These are phyloP conservation scores for Penicillium sp. DNA, from an alignment of 2,329 filamentous ascomycete genomes.

Conservation along the genomic window DNA sequence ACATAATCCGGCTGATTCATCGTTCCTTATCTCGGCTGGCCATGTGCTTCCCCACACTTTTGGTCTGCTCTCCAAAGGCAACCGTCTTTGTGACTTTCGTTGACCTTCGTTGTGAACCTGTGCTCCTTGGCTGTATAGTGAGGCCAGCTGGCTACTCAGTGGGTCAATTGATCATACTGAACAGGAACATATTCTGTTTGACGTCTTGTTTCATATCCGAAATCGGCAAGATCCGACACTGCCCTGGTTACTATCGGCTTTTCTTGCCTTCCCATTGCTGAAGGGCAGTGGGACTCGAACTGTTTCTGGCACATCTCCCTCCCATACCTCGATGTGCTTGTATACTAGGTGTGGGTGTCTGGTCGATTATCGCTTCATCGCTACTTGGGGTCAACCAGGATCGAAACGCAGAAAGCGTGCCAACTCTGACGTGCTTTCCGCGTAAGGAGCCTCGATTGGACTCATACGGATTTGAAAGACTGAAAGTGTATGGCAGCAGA, in stretches of 20 bases:
- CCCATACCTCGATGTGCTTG: conserved; percentile 36
- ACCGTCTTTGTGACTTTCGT: conserved; percentile 3
- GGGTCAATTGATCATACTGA: not conserved
- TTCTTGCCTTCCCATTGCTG: conserved; percentile 12
- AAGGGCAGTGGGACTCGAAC: conserved; percentile 9
- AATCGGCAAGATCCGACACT: conserved; percentile 9
- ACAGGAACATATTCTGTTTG: not conserved
- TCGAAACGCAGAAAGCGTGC: conserved; percentile 27
- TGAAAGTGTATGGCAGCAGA: conserved; percentile 25
- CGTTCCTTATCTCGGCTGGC: conserved; percentile 13
- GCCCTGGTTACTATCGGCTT: not conserved
- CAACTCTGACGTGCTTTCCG: conserved; percentile 7
- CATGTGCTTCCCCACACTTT: conserved; percentile 26
- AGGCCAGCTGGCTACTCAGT: not conserved
- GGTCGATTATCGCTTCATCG: conserved; percentile 37
- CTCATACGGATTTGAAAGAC: not conserved
- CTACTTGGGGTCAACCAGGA: conserved; percentile 33
- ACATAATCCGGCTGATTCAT: conserved; percentile 19
- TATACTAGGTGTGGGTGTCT: conserved; percentile 35
- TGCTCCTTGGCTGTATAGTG: not conserved
- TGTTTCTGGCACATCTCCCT: conserved; percentile 20
- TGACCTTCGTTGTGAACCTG: not conserved
- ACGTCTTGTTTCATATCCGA: not conserved
- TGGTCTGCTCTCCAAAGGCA: conserved; percentile 7
- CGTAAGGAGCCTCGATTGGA: conserved; percentile 8